Evolutionary conservation across 805 yeast genomes (phyloP), one percentile per base, ranked within the genome.

Genomic region (Nakazawaea peltata): DNA sequence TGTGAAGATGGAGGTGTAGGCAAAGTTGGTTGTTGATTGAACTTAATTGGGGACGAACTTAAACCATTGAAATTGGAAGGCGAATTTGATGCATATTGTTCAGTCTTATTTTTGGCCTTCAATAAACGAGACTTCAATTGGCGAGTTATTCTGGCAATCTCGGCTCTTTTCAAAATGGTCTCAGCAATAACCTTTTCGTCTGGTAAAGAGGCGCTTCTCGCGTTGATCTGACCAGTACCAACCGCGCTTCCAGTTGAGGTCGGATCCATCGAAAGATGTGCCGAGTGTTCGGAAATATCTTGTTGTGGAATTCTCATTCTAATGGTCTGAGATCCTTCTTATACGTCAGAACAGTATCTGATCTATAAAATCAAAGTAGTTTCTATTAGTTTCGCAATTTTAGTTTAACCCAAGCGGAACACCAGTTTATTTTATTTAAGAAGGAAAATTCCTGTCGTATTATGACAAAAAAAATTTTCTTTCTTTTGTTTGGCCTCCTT

Each of bases 141-240:
- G 39, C 69, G 50, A 2, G 72, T 62, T 35, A 66, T 58, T 38
- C 69, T 55, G 4, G 71, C 67, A 5, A 66, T 53, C 41, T 66
- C 70, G 4, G 67, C 72, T 34, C 70, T 52, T 41, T 65, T 65
- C 28, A 66, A 49, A 30, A 66, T 64, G 41, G 58, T 61, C 37
- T 63, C 65, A 17, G 69, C 69, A 12, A 65, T 65, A 14, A 53
- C 46, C 34, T 65, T 66, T 39, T 66, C 71, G 27, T 34, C 38
- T 19, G 26, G 36, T 13, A 28, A 22, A 5, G 32, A 7, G 8
- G 29, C 8, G 8, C n/a, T n/a, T n/a, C n/a, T n/a, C n/a, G n/a
- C n/a, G n/a, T n/a, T n/a, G n/a, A n/a, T 22, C 11, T 22, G 24
- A 8, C 11, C 10, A 8, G 11, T 22, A 22, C 24, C 11, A 11